Percentiles rank a stretch among this genome's conserved stretches.
phyloP scores from a whole-genome alignment of 169 alveolate genomes.

The Babesia sp. region DNA sequence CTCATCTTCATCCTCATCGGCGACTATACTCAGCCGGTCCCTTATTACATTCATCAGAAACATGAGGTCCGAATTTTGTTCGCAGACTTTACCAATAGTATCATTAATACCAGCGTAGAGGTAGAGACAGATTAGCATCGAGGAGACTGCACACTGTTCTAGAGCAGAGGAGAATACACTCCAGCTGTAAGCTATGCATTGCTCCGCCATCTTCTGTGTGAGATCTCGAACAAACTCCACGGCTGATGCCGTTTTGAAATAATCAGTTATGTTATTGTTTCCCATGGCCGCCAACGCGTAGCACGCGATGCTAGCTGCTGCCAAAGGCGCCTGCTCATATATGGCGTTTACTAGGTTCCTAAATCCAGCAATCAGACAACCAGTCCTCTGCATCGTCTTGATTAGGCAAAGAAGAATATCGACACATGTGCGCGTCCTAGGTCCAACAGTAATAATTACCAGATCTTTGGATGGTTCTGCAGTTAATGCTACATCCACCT shows the following conservation, averaged over 20 bases:
- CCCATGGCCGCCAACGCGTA: slow-evolving; percentile 45
- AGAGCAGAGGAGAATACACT: background rate
- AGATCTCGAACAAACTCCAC: slow-evolving; percentile 34
- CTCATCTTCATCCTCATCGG: slow-evolving; percentile 15
- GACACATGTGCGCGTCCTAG: slow-evolving; percentile 25
- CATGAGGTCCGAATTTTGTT: slow-evolving; percentile 37
- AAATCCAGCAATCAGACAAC: background rate
- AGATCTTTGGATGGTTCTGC: slow-evolving; percentile 30
- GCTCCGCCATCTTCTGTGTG: slow-evolving; percentile 52
- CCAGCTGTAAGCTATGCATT: slow-evolving; percentile 29
- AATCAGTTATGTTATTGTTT: slow-evolving; percentile 39
- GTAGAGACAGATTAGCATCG: slow-evolving; percentile 26
- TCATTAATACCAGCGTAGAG: slow-evolving; percentile 17
- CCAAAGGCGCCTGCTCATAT: slow-evolving; percentile 15
- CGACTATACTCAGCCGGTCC: background rate
- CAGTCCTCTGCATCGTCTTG: background rate
- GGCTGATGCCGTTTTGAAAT: slow-evolving; percentile 37
- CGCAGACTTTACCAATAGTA: slow-evolving; percentile 13
- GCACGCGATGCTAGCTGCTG: slow-evolving; percentile 34
- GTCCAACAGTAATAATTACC: slow-evolving; percentile 24
- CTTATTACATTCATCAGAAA: slow-evolving; percentile 39
- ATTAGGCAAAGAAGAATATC: slow-evolving; percentile 27
- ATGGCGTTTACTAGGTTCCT: background rate
- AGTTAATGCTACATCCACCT: background rate
- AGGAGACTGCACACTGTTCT: background rate